Conservation (phyloP, 257 asterid species). For the Solanum phureja region DNA sequence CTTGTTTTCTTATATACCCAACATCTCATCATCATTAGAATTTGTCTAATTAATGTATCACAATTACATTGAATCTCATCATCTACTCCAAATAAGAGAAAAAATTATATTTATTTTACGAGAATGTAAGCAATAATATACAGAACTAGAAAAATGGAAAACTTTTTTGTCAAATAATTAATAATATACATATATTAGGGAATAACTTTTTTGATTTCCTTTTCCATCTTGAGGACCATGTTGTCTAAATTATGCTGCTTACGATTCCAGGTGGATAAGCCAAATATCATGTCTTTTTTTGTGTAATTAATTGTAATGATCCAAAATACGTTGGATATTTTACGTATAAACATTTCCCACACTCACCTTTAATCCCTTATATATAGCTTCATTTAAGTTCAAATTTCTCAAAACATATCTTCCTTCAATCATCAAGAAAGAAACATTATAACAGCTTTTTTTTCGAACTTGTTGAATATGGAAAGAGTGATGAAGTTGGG, state of each 20-base stretch:
- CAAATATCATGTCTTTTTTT: neutral
- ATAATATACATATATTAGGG: neutral
- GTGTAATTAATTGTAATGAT: neutral
- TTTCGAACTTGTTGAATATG: slow-evolving; percentile 8
- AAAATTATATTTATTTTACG: neutral
- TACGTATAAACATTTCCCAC: neutral
- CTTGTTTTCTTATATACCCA: no score
- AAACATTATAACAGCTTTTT: neutral
- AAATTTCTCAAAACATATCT: neutral
- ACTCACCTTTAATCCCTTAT: neutral
- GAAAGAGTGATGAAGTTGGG: slow-evolving; percentile 31
- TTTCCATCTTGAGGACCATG: neutral
- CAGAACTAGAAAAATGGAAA: neutral
- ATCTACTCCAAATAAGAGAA: neutral
- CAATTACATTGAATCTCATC: neutral
- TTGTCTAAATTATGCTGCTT: neutral
- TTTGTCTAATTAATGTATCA: neutral
- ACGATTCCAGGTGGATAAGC: neutral
- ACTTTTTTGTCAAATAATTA: neutral
- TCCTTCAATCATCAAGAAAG: neutral
- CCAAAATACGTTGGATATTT: neutral
- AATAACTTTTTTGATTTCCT: neutral
- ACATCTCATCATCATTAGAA: no score
- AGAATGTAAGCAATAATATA: neutral
- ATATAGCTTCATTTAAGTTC: neutral